Evolutionary conservation across 129 eudicot genomes (phyloP), one percentile per base, ranked within the genome.

Genomic region (Arctium minus): DNA sequence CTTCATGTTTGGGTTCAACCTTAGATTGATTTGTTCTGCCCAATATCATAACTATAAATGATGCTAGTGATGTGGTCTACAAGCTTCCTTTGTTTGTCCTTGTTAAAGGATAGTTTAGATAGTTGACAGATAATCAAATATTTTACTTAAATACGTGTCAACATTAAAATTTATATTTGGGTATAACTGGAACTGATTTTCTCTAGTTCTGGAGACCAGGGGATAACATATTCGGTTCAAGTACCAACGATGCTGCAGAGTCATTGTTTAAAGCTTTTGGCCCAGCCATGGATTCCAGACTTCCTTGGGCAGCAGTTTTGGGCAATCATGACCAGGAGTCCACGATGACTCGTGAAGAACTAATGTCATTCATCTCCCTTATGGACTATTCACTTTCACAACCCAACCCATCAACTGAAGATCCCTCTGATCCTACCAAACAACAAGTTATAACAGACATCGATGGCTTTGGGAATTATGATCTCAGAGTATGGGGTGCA

Each of bases 321-420:
- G 99, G 99, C 65, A 96, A 96, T 79, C 99, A 96, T 78, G 99
- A 96, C 81, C 99, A 96, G 80, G 99, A 96, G 83, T 96, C 99
- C 1, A 96, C 99, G 32, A 90, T 96, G 98, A 89, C 85, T 39
- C 98, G 98, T 37, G 89, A 91, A 89, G 99, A 96, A 82, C 79
- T 93, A 42, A 96, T 96, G 99, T 89, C 92, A 44, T 93, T 96
- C 85, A 89, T 96, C 79, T 93, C 99, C 56, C 98, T 96, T 72
- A 93, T 96, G 99, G 99, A 96, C 82, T 96, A 86, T 85, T 93
- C 98, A 56, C 83, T 96, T n/a, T 93, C 99, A 71, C 92, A 96
- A 81, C 86, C 89, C 37, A 90, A 87, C 83, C 99, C 99, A 37
- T 82, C 82, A 3, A 89, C 79, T 73, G 84, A 83, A 80, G 78